These are phyloP conservation scores for Eimeria maxima DNA, from an alignment of 169 alveolate genomes.

Conservation along the genomic window DNA sequence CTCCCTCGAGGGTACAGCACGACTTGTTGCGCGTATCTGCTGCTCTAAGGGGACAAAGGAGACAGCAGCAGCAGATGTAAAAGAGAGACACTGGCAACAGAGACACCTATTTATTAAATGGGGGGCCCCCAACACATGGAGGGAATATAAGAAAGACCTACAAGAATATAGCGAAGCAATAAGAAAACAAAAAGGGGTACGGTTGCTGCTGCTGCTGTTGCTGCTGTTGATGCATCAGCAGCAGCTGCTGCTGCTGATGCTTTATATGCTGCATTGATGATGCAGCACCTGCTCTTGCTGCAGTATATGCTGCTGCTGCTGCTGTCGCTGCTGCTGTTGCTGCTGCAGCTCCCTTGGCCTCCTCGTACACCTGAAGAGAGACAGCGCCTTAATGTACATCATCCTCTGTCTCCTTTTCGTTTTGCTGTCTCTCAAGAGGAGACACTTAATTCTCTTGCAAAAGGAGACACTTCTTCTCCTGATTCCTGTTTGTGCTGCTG, in stretches of 20 bases:
- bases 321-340: neutral
- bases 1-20: too few species aligned
- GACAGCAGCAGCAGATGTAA: conserved; percentile 1
- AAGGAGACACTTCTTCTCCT: neutral
- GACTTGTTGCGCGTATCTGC: neutral
- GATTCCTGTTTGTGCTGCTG: too few species aligned
- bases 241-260: neutral
- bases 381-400: neutral
- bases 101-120: neutral
- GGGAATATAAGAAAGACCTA: neutral
- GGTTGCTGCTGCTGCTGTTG: neutral
- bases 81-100: conserved; percentile 26
- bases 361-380: conserved; percentile 16
- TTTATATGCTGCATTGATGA: too few species aligned
- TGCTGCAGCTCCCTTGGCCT: conserved; percentile 44
- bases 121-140: conserved; percentile 50
- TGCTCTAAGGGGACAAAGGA: neutral
- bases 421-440: conserved; percentile 8
- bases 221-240: neutral
- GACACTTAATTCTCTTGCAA: neutral
- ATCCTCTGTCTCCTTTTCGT: conserved; percentile 23
- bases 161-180: conserved; percentile 22
- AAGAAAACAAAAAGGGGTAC: neutral
- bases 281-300: neutral
- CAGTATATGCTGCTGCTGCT: neutral